Percentiles rank a stretch among this genome's conserved stretches.
Conservation (phyloP, 495 filamentous ascomycete species). For the Corynascus novoguineensis region DNA sequence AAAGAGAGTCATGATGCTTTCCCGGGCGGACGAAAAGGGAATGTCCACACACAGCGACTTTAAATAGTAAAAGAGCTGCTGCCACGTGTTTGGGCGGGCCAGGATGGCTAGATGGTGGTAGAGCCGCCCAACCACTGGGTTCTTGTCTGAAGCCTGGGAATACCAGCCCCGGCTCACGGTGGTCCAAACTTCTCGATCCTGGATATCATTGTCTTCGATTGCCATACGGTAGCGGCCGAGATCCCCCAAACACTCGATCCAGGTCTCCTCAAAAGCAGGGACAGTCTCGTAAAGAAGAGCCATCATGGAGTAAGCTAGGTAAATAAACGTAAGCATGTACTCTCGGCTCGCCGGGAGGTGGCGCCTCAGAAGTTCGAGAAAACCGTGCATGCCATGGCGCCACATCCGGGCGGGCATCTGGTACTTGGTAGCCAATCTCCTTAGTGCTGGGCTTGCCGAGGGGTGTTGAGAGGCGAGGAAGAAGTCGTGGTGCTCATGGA, state of each 20-base stretch:
- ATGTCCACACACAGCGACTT: conserved; percentile 45
- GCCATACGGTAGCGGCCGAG: conserved; percentile 64
- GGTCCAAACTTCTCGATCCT: conserved; percentile 74
- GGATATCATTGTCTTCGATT: conserved; percentile 64
- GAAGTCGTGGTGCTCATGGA: conserved; percentile 75
- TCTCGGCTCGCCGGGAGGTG: conserved; percentile 65
- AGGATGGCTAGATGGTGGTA: conserved; percentile 87
- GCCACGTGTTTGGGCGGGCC: conserved; percentile 64
- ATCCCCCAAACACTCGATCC: conserved; percentile 88
- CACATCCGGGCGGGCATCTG: conserved; percentile 81
- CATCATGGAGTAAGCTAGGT: conserved; percentile 79
- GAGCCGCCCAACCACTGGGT: conserved; percentile 65
- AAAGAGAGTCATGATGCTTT: conserved; percentile 67
- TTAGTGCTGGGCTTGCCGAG: conserved; percentile 54
- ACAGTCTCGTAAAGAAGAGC: conserved; percentile 72
- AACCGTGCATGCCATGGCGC: conserved; percentile 58
- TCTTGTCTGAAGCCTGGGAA: conserved; percentile 65
- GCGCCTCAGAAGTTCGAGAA: conserved; percentile 66
- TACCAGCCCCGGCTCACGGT: conserved; percentile 77
- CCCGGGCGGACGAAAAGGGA: conserved; percentile 57
- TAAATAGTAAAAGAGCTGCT: conserved; percentile 70
- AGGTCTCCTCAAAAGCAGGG: conserved; percentile 70
- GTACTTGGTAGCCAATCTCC: conserved; percentile 60
- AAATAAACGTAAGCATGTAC: conserved; percentile 77
- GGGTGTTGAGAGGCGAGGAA: conserved; percentile 74